These are phyloP conservation scores for Akebia trifoliata DNA, from an alignment of 164 flowering plant genomes.

Conservation along the genomic window DNA sequence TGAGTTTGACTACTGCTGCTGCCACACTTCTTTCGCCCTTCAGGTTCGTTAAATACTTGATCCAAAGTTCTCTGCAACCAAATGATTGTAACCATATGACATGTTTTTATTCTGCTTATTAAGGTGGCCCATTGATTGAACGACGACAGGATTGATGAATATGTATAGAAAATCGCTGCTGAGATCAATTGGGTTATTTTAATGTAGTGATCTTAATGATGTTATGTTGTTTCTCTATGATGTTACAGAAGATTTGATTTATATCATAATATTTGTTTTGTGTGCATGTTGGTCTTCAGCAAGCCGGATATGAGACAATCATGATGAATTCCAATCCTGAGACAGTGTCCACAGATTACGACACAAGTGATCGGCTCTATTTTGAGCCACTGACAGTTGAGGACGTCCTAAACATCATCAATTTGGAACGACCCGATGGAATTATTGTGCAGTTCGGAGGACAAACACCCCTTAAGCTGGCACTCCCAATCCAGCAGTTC, in stretches of 20 bases:
- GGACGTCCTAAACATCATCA: slow-evolving; percentile 78
- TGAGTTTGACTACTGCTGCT: slow-evolving; percentile 98
- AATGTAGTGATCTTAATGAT: not conserved
- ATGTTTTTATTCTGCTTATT: no score
- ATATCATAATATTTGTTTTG: not conserved
- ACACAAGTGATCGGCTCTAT: slow-evolving; percentile 94
- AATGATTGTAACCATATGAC: no score
- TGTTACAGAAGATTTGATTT: not conserved
- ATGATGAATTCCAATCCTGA: slow-evolving; percentile 99
- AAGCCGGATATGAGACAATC: slow-evolving; percentile 86
- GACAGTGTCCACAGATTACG: slow-evolving; percentile 98
- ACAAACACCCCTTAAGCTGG: slow-evolving; percentile 21
- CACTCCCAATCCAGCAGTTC: slow-evolving; percentile 15
- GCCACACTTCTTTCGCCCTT: slow-evolving; percentile 93
- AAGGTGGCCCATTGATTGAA: no score
- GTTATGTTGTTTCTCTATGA: not conserved
- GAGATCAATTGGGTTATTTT: not conserved
- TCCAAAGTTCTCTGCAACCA: not conserved
- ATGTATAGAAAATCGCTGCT: not conserved
- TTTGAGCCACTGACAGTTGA: slow-evolving; percentile 96
- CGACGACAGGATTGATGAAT: no score
- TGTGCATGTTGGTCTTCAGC: no score
- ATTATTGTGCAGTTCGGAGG: slow-evolving; percentile 22
- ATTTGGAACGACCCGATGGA: slow-evolving; percentile 84
- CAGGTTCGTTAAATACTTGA: slow-evolving; percentile 52